Base-by-base conservation (phyloP, 306 rosid genomes). In the Casuarina equisetifolia region DNA sequence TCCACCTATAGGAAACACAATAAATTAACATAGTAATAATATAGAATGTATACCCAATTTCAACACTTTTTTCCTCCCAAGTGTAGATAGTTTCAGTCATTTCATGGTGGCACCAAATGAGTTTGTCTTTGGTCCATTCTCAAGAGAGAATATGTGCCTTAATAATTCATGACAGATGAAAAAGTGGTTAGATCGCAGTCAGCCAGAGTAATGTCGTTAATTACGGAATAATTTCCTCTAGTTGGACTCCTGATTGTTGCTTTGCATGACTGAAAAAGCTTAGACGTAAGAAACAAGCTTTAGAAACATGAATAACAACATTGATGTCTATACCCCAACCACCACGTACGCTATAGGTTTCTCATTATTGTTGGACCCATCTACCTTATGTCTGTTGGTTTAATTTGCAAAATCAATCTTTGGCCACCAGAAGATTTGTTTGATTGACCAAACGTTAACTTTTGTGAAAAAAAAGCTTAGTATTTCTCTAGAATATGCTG, bases 241-340 rank as follows among this genome's bases (percentile, higher is more conserved):
- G 15, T 25, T 58, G 15, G 0, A 39, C 38, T 3, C 69, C 3
- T 38, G 69, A 63, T 36, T 6, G 32, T 10, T 1, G 5, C 45
- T 8, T 6, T 1, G 32, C 7, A 3, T 5, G 16, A 80, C 80
- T 35, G 73, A 59, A 16, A 76, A 68, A 69, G 71, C 12, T 32
- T 12, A 83, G 57, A 55, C 86, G 80, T 86, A 39, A 58, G 79
- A 64, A 77, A 20, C 67, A 87, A 88, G 84, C 44, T 74, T 82
- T 62, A 80, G 75, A 54, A 25, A 59, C 66, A 63, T n/a, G 72
- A 79, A 49, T 39, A 78, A 81, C 79, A 74, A 79, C 71, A 64
- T 74, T 74, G 91, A 88, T 80, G 68, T 80, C 79, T 88, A 85
- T 58, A 53, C 51, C 81, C 36, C 69, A 87, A 89, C 96, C n/a